phyloP scores from a whole-genome alignment of 2,329 filamentous ascomycete species.

The Allantophomopsis lycopodina region DNA sequence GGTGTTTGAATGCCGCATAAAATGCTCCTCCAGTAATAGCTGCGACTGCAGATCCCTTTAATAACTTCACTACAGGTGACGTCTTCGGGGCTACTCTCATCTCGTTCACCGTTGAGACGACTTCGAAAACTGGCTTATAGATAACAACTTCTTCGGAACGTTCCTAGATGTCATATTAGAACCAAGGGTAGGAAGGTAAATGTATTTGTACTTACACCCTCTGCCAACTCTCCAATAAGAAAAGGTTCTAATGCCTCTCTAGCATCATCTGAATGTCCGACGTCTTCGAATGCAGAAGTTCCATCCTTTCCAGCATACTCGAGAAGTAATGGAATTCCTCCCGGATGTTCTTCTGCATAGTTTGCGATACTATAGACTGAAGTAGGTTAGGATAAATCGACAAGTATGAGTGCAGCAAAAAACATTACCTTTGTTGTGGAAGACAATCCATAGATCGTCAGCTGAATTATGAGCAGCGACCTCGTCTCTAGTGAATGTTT shows the following conservation, averaged over 20 bases:
- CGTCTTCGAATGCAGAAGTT: conserved; percentile 70
- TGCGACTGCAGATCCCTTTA: not conserved
- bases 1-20: not conserved
- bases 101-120: not conserved
- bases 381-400: not conserved
- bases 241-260: conserved; percentile 49
- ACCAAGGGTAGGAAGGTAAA: too few relatives aligned
- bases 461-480: conserved; percentile 33
- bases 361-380: conserved; percentile 41
- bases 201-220: conserved; percentile 26
- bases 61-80: not conserved
- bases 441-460: conserved; percentile 36
- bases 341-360: conserved; percentile 48
- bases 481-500: conserved; percentile 19
- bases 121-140: not conserved
- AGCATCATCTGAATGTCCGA: conserved; percentile 68
- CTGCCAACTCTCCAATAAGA: conserved; percentile 40
- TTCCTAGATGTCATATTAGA: not conserved
- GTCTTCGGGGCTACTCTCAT: not conserved
- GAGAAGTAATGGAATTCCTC: conserved; percentile 64
- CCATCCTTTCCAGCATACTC: conserved; percentile 69
- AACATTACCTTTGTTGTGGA: conserved; percentile 36
- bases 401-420: not conserved
- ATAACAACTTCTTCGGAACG: not conserved
- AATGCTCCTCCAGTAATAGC: not conserved